Evolutionary conservation across 768 basidiomycete species (phyloP).

Genomic region (Tubosaeta brunneosetosa): DNA sequence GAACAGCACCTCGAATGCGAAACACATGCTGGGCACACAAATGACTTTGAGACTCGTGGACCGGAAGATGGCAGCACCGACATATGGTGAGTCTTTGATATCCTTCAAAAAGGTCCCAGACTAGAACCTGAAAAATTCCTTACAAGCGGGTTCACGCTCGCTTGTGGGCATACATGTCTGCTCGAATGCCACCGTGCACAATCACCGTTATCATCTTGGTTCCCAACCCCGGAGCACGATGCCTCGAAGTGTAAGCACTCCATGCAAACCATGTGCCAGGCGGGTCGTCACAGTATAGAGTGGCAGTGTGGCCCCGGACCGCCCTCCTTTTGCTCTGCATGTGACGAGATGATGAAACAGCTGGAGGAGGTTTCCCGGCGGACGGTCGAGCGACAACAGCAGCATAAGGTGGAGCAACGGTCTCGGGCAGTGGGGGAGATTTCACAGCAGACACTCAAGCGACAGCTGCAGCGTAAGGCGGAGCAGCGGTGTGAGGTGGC

Average conservation of each 20-base stretch:
- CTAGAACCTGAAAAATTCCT: too few species aligned
- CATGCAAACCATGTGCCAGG: slow-evolving; percentile 35
- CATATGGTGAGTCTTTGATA: background rate
- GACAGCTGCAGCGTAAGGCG: slow-evolving; percentile 3
- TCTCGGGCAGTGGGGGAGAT: slow-evolving; percentile 39
- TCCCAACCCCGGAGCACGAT: slow-evolving; percentile 1
- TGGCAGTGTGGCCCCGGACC: slow-evolving; percentile 40
- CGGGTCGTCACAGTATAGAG: slow-evolving; percentile 38
- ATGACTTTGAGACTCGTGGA: too few species aligned
- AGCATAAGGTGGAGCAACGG: slow-evolving; percentile 37
- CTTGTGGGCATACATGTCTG: slow-evolving; percentile 44
- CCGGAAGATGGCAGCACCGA: too few species aligned
- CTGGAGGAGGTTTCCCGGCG: slow-evolving; percentile 36
- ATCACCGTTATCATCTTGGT: slow-evolving; percentile 34
- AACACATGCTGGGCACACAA: too few species aligned
- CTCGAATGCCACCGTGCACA: slow-evolving; percentile 53
- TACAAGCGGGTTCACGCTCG: slow-evolving; percentile 7
- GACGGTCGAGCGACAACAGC: slow-evolving; percentile 36
- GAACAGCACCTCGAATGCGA: too few species aligned
- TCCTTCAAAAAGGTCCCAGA: too few species aligned
- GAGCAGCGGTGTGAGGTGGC: too few species aligned
- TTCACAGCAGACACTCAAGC: slow-evolving; percentile 18
- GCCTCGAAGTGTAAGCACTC: slow-evolving; percentile 39
- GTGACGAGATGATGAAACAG: slow-evolving; percentile 37
- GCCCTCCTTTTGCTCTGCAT: slow-evolving; percentile 39